A percentile compares a stretch with the other conserved stretches of the same genome.
Conservation (phyloP, 345 rosid species). For the Salix caprea region DNA sequence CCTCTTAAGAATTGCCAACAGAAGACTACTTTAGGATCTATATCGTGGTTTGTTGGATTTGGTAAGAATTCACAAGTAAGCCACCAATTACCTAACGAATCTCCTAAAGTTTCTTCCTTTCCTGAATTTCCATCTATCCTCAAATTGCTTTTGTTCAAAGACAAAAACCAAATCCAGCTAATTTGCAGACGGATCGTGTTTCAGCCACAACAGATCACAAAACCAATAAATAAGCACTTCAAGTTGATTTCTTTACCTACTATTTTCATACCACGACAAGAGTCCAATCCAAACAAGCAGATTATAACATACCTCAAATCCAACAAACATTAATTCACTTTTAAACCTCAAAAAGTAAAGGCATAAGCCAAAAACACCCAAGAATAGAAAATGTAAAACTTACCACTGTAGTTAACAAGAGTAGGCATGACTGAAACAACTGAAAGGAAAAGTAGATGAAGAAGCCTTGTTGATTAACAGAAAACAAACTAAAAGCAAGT, state of each 20-base stretch:
- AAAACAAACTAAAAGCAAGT: slow-evolving; percentile 4
- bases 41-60: too few relatives aligned
- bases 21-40: too few relatives aligned
- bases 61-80: background rate
- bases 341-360: background rate
- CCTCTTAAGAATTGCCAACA: background rate
- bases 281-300: background rate
- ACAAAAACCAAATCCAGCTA: background rate
- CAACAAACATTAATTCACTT: background rate
- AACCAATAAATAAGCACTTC: background rate
- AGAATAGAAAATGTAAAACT: slow-evolving; percentile 4
- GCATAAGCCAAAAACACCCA: background rate
- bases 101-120: background rate
- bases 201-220: background rate
- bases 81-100: background rate
- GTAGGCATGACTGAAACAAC: slow-evolving; percentile 50
- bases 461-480: slow-evolving; percentile 17
- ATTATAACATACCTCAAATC: background rate
- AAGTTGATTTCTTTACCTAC: background rate
- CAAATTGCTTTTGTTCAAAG: background rate
- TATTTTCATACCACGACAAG: background rate
- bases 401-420: slow-evolving; percentile 57
- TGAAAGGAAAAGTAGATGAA: slow-evolving; percentile 8
- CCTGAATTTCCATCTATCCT: background rate
- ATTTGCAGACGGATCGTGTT: background rate